phyloP scores from a whole-genome alignment of 768 basidiomycete genomes.

The Xanthoconium purpureum region DNA sequence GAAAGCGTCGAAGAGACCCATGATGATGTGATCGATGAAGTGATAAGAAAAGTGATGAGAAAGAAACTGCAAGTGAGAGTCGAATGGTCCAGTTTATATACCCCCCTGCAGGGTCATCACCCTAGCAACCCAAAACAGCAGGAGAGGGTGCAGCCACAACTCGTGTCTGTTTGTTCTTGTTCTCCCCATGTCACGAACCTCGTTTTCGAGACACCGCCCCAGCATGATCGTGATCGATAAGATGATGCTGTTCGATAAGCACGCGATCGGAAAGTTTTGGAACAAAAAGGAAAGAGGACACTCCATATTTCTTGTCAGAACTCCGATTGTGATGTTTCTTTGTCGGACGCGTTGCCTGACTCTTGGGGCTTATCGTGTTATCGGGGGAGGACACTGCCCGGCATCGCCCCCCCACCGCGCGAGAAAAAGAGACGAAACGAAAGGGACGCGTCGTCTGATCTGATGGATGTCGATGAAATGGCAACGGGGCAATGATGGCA shows the following conservation, averaged over 20 bases:
- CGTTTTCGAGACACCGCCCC: constrained; percentile 11
- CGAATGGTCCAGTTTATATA: constrained; percentile 17
- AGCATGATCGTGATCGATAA: constrained; percentile 13
- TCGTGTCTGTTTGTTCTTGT: constrained; percentile 13
- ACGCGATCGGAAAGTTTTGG: constrained; percentile 6
- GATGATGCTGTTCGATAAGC: constrained; percentile 8
- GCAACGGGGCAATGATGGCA: not conserved
- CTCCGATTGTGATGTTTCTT: too few relatives aligned
- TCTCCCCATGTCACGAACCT: not conserved
- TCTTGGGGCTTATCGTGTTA: not conserved
- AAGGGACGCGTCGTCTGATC: not conserved
- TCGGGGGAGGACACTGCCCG: not conserved
- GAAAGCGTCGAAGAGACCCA: constrained; percentile 12
- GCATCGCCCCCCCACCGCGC: not conserved
- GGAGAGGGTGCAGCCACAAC: not conserved
- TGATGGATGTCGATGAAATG: not conserved
- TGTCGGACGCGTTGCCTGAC: not conserved
- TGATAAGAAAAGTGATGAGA: not conserved
- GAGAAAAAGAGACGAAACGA: not conserved
- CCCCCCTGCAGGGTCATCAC: constrained; percentile 3
- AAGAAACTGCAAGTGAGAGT: not conserved
- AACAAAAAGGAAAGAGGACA: not conserved
- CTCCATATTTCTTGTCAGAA: too few relatives aligned
- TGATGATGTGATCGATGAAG: constrained; percentile 2
- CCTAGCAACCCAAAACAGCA: constrained; percentile 16